Evolutionary conservation across 805 yeast species (phyloP).

Genomic region (Starmerella lactis-condensi): DNA sequence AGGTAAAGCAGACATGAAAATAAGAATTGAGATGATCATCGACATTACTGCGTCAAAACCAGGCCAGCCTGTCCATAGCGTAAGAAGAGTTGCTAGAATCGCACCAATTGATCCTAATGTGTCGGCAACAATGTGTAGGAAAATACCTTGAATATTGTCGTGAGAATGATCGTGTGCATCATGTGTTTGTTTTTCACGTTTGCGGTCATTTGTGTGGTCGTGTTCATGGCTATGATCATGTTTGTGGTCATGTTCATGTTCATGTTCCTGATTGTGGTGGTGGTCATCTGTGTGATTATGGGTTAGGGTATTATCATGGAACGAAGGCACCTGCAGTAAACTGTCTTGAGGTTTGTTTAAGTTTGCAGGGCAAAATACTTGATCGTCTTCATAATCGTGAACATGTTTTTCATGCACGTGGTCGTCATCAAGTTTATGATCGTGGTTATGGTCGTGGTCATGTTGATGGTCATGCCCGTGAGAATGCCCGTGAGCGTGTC

Average conservation of each 20-base stretch:
- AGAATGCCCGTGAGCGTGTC: constrained; percentile 16
- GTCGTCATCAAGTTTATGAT: neutral
- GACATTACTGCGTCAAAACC: constrained; percentile 91
- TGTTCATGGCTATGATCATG: constrained; percentile 6
- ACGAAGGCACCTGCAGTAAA: neutral
- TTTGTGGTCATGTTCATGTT: constrained; percentile 5
- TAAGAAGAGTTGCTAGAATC: constrained; percentile 68
- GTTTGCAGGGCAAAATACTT: neutral
- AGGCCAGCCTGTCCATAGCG: constrained; percentile 49
- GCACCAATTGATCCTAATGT: constrained; percentile 95
- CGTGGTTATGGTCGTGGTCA: constrained; percentile 1
- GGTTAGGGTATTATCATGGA: neutral
- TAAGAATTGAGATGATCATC: constrained; percentile 61
- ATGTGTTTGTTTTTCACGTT: neutral
- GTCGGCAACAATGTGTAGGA: constrained; percentile 84
- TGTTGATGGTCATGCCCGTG: constrained; percentile 7
- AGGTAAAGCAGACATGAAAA: constrained; percentile 69
- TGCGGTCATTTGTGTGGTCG: constrained; percentile 1
- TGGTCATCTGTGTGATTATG: constrained; percentile 8
- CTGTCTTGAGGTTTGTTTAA: neutral
- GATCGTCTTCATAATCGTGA: neutral
- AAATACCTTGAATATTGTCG: constrained; percentile 82
- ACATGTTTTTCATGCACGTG: neutral
- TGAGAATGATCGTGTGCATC: constrained; percentile 12
- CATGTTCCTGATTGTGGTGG: constrained; percentile 21